Conservation (phyloP, 1,284 basidiomycete species). For the Ganoderma meredithae region DNA sequence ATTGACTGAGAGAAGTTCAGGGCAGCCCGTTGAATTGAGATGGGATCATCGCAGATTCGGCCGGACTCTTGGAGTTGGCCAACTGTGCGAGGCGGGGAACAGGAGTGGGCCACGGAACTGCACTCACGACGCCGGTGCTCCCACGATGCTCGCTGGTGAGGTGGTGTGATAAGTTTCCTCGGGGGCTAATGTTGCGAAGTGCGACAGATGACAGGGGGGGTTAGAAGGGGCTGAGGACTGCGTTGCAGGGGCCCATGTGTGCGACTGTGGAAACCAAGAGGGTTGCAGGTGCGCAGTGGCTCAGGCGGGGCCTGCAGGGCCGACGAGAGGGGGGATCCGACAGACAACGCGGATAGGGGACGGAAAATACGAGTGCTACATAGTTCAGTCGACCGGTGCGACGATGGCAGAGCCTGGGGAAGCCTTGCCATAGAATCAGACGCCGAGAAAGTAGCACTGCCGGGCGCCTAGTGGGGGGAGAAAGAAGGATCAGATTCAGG, state of each 20-base stretch:
- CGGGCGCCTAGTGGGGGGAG: neutral
- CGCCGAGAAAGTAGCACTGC: neutral
- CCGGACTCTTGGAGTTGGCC: neutral
- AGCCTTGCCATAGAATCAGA: neutral
- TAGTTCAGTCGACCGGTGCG: neutral
- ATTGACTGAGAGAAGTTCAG: neutral
- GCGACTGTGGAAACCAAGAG: neutral
- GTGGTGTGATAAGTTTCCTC: conserved; percentile 1
- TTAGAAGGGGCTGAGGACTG: neutral
- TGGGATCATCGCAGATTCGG: conserved; percentile 1
- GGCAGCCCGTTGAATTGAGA: neutral
- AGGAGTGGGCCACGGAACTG: neutral
- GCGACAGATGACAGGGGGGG: neutral
- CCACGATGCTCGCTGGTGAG: conserved; percentile 1
- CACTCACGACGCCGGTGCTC: conserved; percentile 2
- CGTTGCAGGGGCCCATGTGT: neutral
- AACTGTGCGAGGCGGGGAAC: neutral
- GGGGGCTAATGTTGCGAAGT: conserved; percentile 2
- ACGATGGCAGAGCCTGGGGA: neutral
- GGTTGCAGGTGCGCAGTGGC: neutral
- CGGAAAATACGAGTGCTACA: neutral
- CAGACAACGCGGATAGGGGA: neutral
- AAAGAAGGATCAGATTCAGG: conserved; percentile 1
- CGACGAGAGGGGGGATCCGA: neutral
- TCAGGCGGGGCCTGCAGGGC: neutral